Evolutionary conservation across 2,329 filamentous ascomycete species (phyloP).

Genomic region (Ophiosphaerella korrae): DNA sequence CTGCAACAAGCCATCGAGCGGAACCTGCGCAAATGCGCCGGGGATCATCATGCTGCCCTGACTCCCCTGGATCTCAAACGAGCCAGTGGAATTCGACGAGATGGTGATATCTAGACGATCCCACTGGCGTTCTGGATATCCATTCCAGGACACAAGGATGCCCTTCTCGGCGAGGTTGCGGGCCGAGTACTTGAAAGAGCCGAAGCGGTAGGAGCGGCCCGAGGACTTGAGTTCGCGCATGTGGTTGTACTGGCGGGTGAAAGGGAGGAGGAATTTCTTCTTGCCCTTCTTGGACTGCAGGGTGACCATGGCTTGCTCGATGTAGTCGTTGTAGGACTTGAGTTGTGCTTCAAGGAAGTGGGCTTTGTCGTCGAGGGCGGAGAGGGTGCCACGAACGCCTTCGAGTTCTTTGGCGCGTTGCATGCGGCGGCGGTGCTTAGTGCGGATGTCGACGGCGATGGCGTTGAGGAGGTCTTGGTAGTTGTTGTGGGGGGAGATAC

Average conservation of each 20-base stretch:
- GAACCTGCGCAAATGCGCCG: slow-evolving; percentile 84
- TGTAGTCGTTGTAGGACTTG: slow-evolving; percentile 98
- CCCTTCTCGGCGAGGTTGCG: slow-evolving; percentile 89
- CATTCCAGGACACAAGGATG: slow-evolving; percentile 89
- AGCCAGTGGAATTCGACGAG: slow-evolving; percentile 88
- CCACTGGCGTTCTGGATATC: slow-evolving; percentile 81
- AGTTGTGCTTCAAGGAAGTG: slow-evolving; percentile 92
- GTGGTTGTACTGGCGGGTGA: slow-evolving; percentile 98
- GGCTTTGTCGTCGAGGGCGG: slow-evolving; percentile 82
- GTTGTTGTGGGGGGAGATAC: slow-evolving; percentile 83
- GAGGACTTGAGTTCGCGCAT: slow-evolving; percentile 92
- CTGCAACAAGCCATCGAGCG: slow-evolving; percentile 91
- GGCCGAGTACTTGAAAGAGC: slow-evolving; percentile 95
- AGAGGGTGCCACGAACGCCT: slow-evolving; percentile 74
- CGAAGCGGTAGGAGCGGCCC: slow-evolving; percentile 94
- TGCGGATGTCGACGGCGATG: slow-evolving; percentile 94
- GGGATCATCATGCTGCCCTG: slow-evolving; percentile 95
- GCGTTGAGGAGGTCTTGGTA: slow-evolving; percentile 99
- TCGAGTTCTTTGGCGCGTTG: slow-evolving; percentile 92
- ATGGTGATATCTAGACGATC: slow-evolving; percentile 94
- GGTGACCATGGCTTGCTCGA: slow-evolving; percentile 97
- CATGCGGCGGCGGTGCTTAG: slow-evolving; percentile 90
- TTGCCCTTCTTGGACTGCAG: slow-evolving; percentile 96
- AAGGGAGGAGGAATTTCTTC: slow-evolving; percentile 91
- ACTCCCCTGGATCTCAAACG: slow-evolving; percentile 90